A percentile compares a stretch with the other conserved stretches of the same genome.
phyloP scores from a whole-genome alignment of 2,329 filamentous ascomycete genomes.

The Monilinia vaccinii-corymbosi region DNA sequence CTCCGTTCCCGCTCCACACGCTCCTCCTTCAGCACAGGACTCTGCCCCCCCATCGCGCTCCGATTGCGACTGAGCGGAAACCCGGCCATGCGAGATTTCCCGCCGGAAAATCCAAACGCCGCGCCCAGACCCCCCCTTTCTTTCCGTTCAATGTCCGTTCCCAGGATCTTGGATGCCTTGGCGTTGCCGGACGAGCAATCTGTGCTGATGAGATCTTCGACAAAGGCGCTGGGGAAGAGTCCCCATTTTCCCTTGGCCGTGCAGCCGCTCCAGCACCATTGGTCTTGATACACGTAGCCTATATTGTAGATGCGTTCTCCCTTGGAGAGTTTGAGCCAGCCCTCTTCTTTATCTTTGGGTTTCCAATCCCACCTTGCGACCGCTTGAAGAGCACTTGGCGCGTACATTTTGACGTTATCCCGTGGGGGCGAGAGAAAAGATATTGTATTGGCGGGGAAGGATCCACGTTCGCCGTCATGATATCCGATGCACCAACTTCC shows the following conservation, averaged over 20 bases:
- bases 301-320: constrained; percentile 25
- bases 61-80: constrained; percentile 6
- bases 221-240: constrained; percentile 25
- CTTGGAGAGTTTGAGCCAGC: constrained; percentile 27
- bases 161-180: background rate
- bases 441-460: constrained; percentile 23
- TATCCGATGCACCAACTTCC: constrained; percentile 28
- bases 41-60: background rate
- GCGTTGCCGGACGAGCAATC: background rate
- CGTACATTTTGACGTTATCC: constrained; percentile 24
- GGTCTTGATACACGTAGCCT: constrained; percentile 24
- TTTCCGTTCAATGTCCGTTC: constrained; percentile 7
- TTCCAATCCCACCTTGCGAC: constrained; percentile 29
- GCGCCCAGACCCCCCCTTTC: constrained; percentile 4
- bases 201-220: constrained; percentile 17
- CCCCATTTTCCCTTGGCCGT: constrained; percentile 27
- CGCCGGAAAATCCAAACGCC: background rate
- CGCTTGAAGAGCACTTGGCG: constrained; percentile 19
- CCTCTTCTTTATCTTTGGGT: constrained; percentile 21
- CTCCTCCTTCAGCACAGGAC: background rate
- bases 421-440: constrained; percentile 20
- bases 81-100: background rate
- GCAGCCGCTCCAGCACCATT: constrained; percentile 29
- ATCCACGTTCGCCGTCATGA: constrained; percentile 26
- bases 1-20: background rate